These are phyloP conservation scores for Microcera coccophila DNA, from an alignment of 2,329 filamentous ascomycete species.

Conservation along the genomic window DNA sequence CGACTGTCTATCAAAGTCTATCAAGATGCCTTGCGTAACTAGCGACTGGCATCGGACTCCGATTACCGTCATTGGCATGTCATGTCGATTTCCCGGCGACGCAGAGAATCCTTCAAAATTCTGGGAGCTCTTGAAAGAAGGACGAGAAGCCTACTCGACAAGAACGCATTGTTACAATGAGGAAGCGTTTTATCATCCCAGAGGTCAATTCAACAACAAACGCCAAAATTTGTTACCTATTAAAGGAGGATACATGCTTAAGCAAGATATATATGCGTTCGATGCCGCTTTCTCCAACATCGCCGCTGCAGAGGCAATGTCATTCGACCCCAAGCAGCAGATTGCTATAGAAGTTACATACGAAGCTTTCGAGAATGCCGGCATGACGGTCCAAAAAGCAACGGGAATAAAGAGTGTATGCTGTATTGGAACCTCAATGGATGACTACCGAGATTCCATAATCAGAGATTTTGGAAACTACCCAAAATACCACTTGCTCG, in stretches of 20 bases:
- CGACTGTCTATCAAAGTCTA: too few relatives aligned
- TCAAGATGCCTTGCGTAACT: too few relatives aligned
- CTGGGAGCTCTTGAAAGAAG: neutral
- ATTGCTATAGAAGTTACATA: constrained; percentile 32
- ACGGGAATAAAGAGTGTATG: constrained; percentile 4
- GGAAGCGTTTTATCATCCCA: neutral
- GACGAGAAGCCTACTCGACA: neutral
- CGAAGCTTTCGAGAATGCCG: constrained; percentile 21
- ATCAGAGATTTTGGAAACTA: constrained; percentile 23
- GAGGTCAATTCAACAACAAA: neutral
- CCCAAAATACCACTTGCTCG: constrained; percentile 31
- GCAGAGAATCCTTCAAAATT: neutral
- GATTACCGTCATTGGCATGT: neutral
- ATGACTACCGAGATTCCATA: constrained; percentile 28
- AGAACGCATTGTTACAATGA: neutral
- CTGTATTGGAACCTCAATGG: constrained; percentile 22
- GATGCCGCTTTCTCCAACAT: constrained; percentile 27
- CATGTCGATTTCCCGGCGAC: neutral
- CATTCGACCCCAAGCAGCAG: constrained; percentile 30
- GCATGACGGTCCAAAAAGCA: constrained; percentile 2
- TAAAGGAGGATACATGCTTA: neutral
- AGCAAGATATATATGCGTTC: constrained; percentile 5
- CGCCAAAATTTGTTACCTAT: neutral
- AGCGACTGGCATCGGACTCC: too few relatives aligned
- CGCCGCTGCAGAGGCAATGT: constrained; percentile 16